phyloP scores from a whole-genome alignment of 371 early-diverging fungal genomes.

The Choanephora cucurbitarum region DNA sequence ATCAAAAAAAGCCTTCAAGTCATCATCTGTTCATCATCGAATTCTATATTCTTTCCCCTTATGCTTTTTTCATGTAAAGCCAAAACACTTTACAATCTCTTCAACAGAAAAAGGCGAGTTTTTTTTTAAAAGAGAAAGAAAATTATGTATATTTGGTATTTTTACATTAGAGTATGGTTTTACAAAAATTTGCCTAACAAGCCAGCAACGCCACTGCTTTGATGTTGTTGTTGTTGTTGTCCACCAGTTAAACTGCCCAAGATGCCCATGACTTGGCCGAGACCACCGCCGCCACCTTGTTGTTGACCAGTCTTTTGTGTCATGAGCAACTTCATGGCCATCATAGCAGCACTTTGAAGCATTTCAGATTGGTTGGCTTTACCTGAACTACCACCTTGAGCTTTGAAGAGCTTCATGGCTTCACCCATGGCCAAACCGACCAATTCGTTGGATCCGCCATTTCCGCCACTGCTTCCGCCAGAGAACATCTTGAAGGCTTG shows the following conservation, averaged over 20 bases:
- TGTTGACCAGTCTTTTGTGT: slow-evolving; percentile 16
- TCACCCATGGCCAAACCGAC: slow-evolving; percentile 56
- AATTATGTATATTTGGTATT: no score
- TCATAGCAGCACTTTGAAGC: slow-evolving; percentile 34
- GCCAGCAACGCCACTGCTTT: slow-evolving; percentile 15
- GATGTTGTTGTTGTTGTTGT: slow-evolving; percentile 17
- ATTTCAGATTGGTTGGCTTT: slow-evolving; percentile 27
- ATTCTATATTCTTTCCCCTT: no score
- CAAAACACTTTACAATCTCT: no score
- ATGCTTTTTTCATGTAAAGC: no score
- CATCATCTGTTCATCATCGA: no score
- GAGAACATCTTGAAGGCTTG: slow-evolving; percentile 54
- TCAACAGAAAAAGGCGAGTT: no score
- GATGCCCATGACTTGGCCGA: slow-evolving; percentile 24
- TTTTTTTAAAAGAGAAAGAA: no score
- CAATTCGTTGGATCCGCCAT: slow-evolving; percentile 32
- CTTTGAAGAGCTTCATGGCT: slow-evolving; percentile 48
- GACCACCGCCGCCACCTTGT: slow-evolving; percentile 13
- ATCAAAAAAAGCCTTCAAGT: no score
- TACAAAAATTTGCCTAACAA: slow-evolving; percentile 31
- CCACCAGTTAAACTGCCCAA: slow-evolving; percentile 21
- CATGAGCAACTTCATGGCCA: slow-evolving; percentile 33
- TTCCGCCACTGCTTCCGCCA: slow-evolving; percentile 30
- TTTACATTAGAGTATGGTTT: no score
- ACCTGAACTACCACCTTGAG: slow-evolving; percentile 22